These are phyloP conservation scores for Ophiocordyceps sinensis DNA, from an alignment of 2,329 filamentous ascomycete species.

Conservation along the genomic window DNA sequence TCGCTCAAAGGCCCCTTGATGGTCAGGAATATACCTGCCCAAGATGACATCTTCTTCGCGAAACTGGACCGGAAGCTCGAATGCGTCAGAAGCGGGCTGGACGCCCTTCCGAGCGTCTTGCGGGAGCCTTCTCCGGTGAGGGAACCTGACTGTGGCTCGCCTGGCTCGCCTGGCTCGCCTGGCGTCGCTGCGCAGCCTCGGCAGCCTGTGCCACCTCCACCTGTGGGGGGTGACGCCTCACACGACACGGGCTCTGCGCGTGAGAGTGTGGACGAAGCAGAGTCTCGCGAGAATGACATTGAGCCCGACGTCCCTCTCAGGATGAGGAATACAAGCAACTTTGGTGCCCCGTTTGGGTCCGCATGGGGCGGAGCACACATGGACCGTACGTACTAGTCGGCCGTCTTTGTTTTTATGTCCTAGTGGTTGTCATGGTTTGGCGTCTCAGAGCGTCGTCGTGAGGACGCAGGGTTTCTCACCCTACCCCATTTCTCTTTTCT, in stretches of 20 bases:
- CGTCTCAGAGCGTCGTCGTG: no score
- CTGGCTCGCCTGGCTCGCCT: not conserved
- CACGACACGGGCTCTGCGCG: slow-evolving; percentile 1
- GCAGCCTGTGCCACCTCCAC: not conserved
- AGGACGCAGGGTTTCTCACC: no score
- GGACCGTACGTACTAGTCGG: not conserved
- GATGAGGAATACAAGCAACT: slow-evolving; percentile 30
- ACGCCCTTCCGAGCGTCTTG: slow-evolving; percentile 30
- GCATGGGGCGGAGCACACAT: slow-evolving; percentile 9
- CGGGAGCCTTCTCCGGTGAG: slow-evolving; percentile 2
- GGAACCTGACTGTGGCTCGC: slow-evolving; percentile 1
- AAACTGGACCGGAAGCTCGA: slow-evolving; percentile 36
- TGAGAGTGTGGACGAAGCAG: slow-evolving; percentile 11
- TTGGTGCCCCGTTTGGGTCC: slow-evolving; percentile 30
- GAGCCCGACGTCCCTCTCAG: slow-evolving; percentile 30
- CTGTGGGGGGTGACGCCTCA: slow-evolving; percentile 4
- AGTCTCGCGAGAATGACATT: slow-evolving; percentile 13
- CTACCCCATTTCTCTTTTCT: no score
- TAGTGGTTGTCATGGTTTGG: not conserved
- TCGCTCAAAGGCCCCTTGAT: slow-evolving; percentile 37
- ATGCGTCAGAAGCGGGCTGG: slow-evolving; percentile 29
- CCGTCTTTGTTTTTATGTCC: not conserved
- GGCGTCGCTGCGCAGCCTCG: slow-evolving; percentile 2
- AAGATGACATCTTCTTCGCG: slow-evolving; percentile 39
- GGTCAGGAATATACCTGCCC: slow-evolving; percentile 38